Conservation (phyloP, 2,329 filamentous ascomycete genomes). For the Nectriaceae sp. region DNA sequence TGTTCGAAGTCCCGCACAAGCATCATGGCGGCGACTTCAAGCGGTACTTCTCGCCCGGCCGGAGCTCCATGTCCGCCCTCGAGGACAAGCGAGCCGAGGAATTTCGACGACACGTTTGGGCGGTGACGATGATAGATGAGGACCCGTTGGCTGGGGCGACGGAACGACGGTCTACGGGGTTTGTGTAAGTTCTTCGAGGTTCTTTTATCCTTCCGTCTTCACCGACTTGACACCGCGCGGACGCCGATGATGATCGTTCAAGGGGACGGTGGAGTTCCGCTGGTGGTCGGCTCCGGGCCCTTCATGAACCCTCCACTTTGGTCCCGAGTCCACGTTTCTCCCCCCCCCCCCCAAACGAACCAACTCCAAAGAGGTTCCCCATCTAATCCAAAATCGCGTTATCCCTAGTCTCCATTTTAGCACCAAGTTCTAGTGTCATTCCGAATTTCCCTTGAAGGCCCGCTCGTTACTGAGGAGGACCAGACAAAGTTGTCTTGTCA, state of each 20-base stretch:
- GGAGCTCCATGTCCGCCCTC: conserved; percentile 29
- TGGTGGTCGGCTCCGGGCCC: neutral
- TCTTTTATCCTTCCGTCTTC: neutral
- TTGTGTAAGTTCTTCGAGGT: conserved; percentile 20
- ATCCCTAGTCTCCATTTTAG: neutral
- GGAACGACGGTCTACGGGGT: conserved; percentile 21
- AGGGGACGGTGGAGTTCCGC: no score
- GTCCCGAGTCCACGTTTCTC: neutral
- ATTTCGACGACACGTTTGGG: conserved; percentile 29
- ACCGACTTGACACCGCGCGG: neutral
- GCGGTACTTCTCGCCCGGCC: conserved; percentile 27
- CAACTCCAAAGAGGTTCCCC: neutral
- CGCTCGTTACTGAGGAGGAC: neutral
- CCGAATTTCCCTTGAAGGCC: neutral
- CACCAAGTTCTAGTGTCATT: neutral
- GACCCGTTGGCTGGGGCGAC: conserved; percentile 18
- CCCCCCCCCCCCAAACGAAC: neutral
- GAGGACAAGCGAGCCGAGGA: conserved; percentile 29
- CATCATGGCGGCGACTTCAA: conserved; percentile 29
- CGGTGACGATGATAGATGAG: conserved; percentile 30
- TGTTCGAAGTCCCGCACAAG: conserved; percentile 29
- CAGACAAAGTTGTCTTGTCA: neutral
- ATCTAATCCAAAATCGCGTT: neutral
- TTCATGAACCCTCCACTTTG: no score
- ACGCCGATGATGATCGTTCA: no score